Evolutionary conservation across 768 basidiomycete genomes (phyloP).

Genomic region (Mycena haematopus): DNA sequence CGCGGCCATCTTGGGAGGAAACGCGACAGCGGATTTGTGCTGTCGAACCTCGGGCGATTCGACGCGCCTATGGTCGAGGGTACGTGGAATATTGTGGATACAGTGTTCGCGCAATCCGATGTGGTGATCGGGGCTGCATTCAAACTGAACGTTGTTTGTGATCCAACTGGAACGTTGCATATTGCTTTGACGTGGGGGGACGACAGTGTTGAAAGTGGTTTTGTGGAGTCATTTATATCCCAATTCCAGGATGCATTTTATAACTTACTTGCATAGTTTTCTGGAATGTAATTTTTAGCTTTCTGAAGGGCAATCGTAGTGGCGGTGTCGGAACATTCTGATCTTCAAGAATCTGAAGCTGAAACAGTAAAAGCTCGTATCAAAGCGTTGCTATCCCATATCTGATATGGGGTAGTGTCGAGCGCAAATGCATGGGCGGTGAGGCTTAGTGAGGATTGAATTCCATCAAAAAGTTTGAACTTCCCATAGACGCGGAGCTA

Average conservation of each 20-base stretch:
- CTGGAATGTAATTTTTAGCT: neutral
- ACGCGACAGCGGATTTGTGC: slow-evolving; percentile 38
- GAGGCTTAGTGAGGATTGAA: too few species aligned
- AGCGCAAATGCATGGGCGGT: too few species aligned
- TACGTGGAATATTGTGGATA: slow-evolving; percentile 31
- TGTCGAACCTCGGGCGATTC: slow-evolving; percentile 47
- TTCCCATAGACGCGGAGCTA: too few species aligned
- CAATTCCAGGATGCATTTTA: slow-evolving; percentile 26
- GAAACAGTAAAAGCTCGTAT: too few species aligned
- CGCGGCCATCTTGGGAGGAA: slow-evolving; percentile 40
- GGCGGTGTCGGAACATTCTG: too few species aligned
- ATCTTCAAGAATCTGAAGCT: too few species aligned
- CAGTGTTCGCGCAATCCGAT: slow-evolving; percentile 40
- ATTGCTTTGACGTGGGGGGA: slow-evolving; percentile 38
- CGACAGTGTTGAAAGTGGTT: slow-evolving; percentile 28
- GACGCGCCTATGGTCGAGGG: slow-evolving; percentile 4
- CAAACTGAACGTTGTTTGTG: slow-evolving; percentile 37
- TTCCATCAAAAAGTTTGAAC: too few species aligned
- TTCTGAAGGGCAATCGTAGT: too few species aligned
- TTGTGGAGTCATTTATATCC: slow-evolving; percentile 35
- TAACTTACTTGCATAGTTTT: neutral
- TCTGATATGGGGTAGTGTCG: too few species aligned
- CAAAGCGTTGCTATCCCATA: too few species aligned
- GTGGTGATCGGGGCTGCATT: slow-evolving; percentile 37
- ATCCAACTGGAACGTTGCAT: slow-evolving; percentile 34